Base-by-base conservation (phyloP, 192 early-diverging fungal genomes). In the Mortierella antarctica region DNA sequence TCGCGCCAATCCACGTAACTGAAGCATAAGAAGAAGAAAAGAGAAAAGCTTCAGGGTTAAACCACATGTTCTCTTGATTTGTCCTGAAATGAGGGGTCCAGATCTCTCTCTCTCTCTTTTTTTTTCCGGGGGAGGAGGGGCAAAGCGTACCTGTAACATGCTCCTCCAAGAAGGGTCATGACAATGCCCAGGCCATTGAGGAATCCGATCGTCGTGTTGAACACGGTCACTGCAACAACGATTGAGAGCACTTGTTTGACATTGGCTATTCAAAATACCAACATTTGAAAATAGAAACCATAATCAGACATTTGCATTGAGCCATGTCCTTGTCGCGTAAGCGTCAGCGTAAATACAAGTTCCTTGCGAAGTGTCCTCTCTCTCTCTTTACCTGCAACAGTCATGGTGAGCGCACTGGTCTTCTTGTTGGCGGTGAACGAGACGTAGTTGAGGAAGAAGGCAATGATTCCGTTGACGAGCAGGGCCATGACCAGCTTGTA, bases 381-480 rank as follows among this genome's bases (percentile, higher is more conserved):
- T 45, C 44, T 48, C 23, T 31, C 7, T 47, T 23, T 79, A 67
- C 87, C 89, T 62, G 88, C 89, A 18, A 95, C 94, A 13, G 89
- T 89, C 90, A 95, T 95, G 13, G 92, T 93, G 41, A 97, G 85
- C 6, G 96, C 93, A 51, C 91, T 90, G 3, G 95, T 95, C 65
- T 93, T 91, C 67, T 92, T 93, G 84, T 93, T 97, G n/a, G 95
- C 94, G 0, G 90, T 92, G 58, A 97, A 96, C 52, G 90, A 92
- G 31, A 92, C 92, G n/a, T 92, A 84, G 79, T 97, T 97, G 11
- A 97, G 82, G 70, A 89, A 89, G 84, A 97, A 97, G 11, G 96
- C 96, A 70, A 96, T 88, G 13, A 87, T 69, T 1, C 94, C 95
- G 68, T 97, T 97, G 44, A 91, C 84, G 4, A 87, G 57, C 54